Evolutionary conservation across 2,329 filamentous ascomycete genomes (phyloP), one percentile per base, ranked within the genome.

Genomic region (Epichloe sibirici): DNA sequence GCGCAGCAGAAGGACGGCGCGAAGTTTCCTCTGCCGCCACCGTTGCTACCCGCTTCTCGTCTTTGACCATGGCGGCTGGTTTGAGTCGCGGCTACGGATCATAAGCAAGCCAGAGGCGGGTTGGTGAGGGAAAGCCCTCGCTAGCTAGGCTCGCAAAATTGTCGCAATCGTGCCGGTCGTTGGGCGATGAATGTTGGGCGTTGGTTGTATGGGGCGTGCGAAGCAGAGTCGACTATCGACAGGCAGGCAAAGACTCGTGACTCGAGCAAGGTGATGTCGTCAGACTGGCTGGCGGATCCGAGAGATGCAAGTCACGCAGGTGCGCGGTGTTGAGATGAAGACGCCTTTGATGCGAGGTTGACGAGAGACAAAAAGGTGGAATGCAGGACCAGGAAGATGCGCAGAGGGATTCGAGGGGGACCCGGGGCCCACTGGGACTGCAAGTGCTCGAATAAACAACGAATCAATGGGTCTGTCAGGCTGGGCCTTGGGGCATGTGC

Each of bases 21-120:
- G 56, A 52, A 35, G 52, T 45, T 13, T 58, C 53, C 23, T 59
- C 57, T 15, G 58, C 54, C 45, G 58, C 58, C 51, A 46, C 60
- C 15, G 55, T 54, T 28, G 57, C 57, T 51, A 52, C 51, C 45
- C 55, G 58, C 58, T 66, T 66, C 57, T 65, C 63, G 52, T 63
- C 63, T 55, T 59, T 61, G 57, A 58, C 59, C 63, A 65, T 65
- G 62, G 38, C 48, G 44, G 48, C 52, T 43, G 13, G 11, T 13
- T 40, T 15, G 21, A 23, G 45, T 46, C 23, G 49, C 17, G 40
- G 17, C 43, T 35, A 15, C 37, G 34, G 11, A n/a, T 35, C 34
- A 13, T 31, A 35, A 44, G 34, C 39, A 35, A 44, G 34, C 42
- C 37, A 31, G 21, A 34, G 43, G 11, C 35, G 46, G 37, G 42